Evolutionary conservation across 495 filamentous ascomycete genomes (phyloP), one percentile per base, ranked within the genome.

Genomic region (Penicillium angulare): DNA sequence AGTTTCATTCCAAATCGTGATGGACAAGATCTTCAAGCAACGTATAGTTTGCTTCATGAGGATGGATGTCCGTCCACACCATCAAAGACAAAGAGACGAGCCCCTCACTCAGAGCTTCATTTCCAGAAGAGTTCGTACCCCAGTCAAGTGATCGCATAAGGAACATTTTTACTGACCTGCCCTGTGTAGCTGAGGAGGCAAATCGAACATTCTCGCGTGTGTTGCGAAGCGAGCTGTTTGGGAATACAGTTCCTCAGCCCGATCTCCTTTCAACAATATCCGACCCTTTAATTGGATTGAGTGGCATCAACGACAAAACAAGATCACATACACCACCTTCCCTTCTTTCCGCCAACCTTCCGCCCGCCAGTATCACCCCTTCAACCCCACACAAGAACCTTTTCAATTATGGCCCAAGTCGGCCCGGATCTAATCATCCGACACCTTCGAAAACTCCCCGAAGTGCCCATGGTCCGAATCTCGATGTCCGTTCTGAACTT

Each of bases 311-410:
- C 55, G 85, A 89, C 61, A 83, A 84, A 18, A 86, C 82, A 43
- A 79, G 89, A 57, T 86, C 89, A 31, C 85, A 86, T 49, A 96
- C 91, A 8, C 89, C 92, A 23, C 90, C 93, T 6, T 83, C 77
- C 27, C 85, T 85, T 60, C 62, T 77, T 6, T n/a, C n/a, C n/a
- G 77, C 82, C 10, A 73, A 79, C 29, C 71, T 87, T 18, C 81
- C 86, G 13, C 81, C 88, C 4, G 74, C 86, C 5, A 82, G 78
- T 39, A 75, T 93, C 35, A 96, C 90, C 3, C 93, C 95, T 0
- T 92, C 91, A 4, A 97, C 93, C 7, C 93, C 93, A 3, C 90
- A 95, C 65, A 97, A 97, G 73, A 97, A 97, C 61, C 82, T 98
- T 29, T 97, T 98, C 68, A 88, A 87, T 42, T 98, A 95, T 57